phyloP scores from a whole-genome alignment of 1,284 basidiomycete species.

The Stereum hirsutum region DNA sequence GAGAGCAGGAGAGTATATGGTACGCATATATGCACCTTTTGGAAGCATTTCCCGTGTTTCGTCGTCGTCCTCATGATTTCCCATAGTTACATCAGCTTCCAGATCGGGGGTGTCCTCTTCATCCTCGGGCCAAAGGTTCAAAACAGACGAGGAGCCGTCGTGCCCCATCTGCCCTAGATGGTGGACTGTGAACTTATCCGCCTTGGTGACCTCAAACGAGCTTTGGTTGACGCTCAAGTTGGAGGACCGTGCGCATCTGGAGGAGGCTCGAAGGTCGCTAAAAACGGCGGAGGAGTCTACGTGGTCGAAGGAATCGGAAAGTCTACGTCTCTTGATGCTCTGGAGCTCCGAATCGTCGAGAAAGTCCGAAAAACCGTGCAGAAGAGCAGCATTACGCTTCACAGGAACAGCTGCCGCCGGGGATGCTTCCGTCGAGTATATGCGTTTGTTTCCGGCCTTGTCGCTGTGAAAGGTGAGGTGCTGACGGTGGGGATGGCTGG shows the following conservation, averaged over 20 bases:
- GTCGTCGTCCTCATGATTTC: background rate
- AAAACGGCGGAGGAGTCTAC: conserved; percentile 14
- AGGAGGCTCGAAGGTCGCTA: conserved; percentile 30
- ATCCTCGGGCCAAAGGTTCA: too few species aligned
- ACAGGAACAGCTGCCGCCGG: conserved; percentile 1
- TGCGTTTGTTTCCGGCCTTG: too few species aligned
- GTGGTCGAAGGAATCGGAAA: background rate
- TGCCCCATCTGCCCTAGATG: conserved; percentile 3
- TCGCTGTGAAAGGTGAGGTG: conserved; percentile 1
- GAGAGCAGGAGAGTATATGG: background rate
- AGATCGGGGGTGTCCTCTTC: background rate
- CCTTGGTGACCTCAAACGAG: conserved; percentile 36
- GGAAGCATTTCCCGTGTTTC: conserved; percentile 10
- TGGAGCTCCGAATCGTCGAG: too few species aligned
- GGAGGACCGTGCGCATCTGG: conserved; percentile 29
- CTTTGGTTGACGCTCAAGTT: conserved; percentile 31
- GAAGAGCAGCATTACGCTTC: conserved; percentile 5
- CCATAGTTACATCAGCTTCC: background rate
- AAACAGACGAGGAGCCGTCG: background rate
- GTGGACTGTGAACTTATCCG: conserved; percentile 27
- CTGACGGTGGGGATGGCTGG: background rate
- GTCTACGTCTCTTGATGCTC: too few species aligned
- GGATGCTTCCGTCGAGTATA: too few species aligned
- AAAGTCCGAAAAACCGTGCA: conserved; percentile 1
- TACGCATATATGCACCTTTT: conserved; percentile 10